Conservation (phyloP, 1,139 yeast species). For the Scheffersomyces segobiensis region DNA sequence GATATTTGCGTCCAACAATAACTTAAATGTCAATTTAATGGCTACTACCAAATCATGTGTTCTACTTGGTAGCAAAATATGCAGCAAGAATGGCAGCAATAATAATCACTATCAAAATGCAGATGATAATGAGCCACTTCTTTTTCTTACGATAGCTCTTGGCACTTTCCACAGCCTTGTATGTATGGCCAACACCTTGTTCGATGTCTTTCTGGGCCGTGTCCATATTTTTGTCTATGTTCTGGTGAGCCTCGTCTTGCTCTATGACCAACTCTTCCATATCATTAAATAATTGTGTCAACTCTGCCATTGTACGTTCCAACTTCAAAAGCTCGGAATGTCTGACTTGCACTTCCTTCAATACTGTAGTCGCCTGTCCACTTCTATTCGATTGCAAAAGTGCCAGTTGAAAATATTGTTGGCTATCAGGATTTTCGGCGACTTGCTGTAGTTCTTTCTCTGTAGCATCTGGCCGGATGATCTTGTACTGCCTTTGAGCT, state of each 20-base stretch:
- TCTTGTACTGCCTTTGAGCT: constrained; percentile 86
- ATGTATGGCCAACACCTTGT: constrained; percentile 88
- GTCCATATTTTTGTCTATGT: constrained; percentile 73
- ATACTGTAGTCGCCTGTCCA: constrained; percentile 91
- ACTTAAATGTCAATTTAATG: no score
- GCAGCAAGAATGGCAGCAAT: constrained; percentile 63
- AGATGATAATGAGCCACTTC: constrained; percentile 77
- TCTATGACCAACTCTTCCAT: constrained; percentile 94
- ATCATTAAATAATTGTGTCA: constrained; percentile 87
- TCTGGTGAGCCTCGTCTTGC: constrained; percentile 83
- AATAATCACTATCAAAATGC: constrained; percentile 56
- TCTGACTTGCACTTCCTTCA: constrained; percentile 90
- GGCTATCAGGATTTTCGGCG: constrained; percentile 69
- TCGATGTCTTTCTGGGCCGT: constrained; percentile 86
- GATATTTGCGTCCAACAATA: neutral
- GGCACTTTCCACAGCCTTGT: constrained; percentile 82
- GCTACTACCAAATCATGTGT: neutral
- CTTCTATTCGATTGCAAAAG: constrained; percentile 84
- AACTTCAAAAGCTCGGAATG: constrained; percentile 91
- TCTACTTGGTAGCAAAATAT: constrained; percentile 31
- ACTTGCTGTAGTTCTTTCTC: constrained; percentile 79
- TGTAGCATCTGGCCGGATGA: constrained; percentile 87
- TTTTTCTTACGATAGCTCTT: constrained; percentile 87
- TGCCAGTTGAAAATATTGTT: constrained; percentile 90
- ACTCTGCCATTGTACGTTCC: constrained; percentile 90